phyloP scores from a whole-genome alignment of 1,284 basidiomycete species.

The Rhodotorula sp. region DNA sequence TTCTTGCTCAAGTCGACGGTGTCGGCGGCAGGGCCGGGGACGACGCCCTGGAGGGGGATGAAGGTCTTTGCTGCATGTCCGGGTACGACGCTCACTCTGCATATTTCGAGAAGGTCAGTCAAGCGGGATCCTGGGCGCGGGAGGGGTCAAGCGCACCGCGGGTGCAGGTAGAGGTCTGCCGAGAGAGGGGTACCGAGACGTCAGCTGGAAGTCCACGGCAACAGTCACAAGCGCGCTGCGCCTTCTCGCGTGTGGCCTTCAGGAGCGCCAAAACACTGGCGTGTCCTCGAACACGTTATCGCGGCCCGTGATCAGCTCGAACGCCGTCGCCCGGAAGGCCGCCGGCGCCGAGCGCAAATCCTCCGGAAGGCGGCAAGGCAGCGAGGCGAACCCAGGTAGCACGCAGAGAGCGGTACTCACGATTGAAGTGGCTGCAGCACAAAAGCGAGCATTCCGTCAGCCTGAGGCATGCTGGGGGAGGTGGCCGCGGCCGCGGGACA shows the following conservation, averaged over 20 bases:
- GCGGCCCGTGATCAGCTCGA: no score
- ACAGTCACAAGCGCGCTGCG: no score
- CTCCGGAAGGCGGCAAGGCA: no score
- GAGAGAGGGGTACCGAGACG: background rate
- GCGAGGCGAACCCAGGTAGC: background rate
- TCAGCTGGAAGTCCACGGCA: no score
- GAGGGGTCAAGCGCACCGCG: constrained; percentile 22
- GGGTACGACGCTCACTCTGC: constrained; percentile 43
- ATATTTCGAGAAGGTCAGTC: background rate
- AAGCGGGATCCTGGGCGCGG: fast-evolving
- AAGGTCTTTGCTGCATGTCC: constrained; percentile 46
- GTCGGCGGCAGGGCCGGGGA: constrained; percentile 12
- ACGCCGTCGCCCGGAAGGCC: no score
- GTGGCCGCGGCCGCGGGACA: background rate
- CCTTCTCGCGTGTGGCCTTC: no score
- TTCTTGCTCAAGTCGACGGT: background rate
- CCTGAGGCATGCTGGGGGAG: background rate
- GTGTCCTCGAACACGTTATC: no score
- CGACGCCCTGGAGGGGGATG: constrained; percentile 42
- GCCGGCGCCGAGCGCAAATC: no score
- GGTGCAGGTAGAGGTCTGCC: constrained; percentile 45
- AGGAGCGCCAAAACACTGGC: no score
- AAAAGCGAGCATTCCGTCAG: background rate
- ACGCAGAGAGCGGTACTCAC: constrained; percentile 32
- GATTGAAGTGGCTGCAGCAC: constrained; percentile 45